A percentile compares a stretch with the other conserved stretches of the same genome.
phyloP scores from a whole-genome alignment of 306 rosid species.

The Hippophae gyantsensis region DNA sequence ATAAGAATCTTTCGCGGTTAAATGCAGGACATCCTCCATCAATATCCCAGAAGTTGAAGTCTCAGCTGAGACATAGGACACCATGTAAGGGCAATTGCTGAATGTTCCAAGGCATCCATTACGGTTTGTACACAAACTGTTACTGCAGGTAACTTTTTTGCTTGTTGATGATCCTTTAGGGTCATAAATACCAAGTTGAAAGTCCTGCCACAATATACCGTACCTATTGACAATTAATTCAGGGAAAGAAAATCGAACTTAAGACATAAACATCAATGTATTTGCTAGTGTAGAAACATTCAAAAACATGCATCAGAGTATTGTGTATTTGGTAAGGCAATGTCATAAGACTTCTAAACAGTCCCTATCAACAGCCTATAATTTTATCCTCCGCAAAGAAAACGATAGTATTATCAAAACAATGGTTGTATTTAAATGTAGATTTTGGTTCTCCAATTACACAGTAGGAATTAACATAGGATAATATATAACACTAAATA shows the following conservation, averaged over 20 bases:
- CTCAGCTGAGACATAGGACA: constrained; percentile 80
- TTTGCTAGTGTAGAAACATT: too few relatives aligned
- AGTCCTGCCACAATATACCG: constrained; percentile 40
- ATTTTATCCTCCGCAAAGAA: too few relatives aligned
- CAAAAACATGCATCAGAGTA: too few relatives aligned
- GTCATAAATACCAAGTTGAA: constrained; percentile 64
- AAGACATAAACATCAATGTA: constrained; percentile 6
- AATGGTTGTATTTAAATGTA: too few relatives aligned
- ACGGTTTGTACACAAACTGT: constrained; percentile 51
- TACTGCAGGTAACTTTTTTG: constrained; percentile 66
- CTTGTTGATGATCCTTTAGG: constrained; percentile 75
- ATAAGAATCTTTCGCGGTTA: constrained; percentile 46
- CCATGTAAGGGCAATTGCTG: constrained; percentile 74
- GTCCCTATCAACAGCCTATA: too few relatives aligned
- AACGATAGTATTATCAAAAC: too few relatives aligned
- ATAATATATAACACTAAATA: neutral
- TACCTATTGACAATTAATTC: neutral
- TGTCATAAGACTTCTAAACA: too few relatives aligned
- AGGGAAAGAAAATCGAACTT: constrained; percentile 1
- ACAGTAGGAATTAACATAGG: too few relatives aligned
- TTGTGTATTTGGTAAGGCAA: too few relatives aligned
- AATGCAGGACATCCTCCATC: constrained; percentile 76
- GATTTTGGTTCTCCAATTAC: too few relatives aligned
- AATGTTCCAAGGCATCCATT: constrained; percentile 48
- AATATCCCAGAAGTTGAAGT: constrained; percentile 79